These are phyloP conservation scores for Aureoboletus auriporus DNA, from an alignment of 768 basidiomycete genomes.

Conservation along the genomic window DNA sequence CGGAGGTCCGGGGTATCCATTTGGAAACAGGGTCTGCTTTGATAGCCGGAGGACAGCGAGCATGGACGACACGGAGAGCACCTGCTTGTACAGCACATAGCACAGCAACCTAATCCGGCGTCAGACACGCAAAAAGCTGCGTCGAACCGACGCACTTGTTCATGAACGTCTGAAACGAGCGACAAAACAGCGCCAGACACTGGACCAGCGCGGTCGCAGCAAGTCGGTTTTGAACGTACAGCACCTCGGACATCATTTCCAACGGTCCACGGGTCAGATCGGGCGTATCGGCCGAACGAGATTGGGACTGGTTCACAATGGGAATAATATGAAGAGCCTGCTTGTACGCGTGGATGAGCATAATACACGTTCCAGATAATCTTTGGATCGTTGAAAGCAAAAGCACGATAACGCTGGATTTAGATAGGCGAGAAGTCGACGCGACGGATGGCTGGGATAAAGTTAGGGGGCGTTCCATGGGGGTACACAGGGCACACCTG, in stretches of 20 bases:
- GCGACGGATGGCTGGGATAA: slow-evolving; percentile 15
- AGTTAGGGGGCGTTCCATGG: not conserved
- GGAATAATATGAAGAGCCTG: slow-evolving; percentile 61
- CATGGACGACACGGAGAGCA: slow-evolving; percentile 51
- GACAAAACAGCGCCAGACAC: slow-evolving; percentile 42
- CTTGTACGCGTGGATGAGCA: slow-evolving; percentile 65
- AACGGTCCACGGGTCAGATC: slow-evolving; percentile 44
- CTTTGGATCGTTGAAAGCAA: slow-evolving; percentile 72
- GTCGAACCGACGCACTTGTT: slow-evolving; percentile 43
- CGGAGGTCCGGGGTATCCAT: slow-evolving; percentile 77
- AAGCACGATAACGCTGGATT: slow-evolving; percentile 59
- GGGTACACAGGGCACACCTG: slow-evolving; percentile 13
- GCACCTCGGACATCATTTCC: slow-evolving; percentile 45
- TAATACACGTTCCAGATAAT: slow-evolving; percentile 64
- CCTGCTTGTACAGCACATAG: slow-evolving; percentile 53
- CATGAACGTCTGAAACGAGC: slow-evolving; percentile 50
- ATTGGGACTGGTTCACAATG: slow-evolving; percentile 47
- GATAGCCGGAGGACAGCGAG: slow-evolving; percentile 49
- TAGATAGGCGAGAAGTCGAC: slow-evolving; percentile 34
- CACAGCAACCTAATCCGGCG: slow-evolving; percentile 55
- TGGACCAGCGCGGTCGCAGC: slow-evolving; percentile 45
- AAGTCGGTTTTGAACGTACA: slow-evolving; percentile 45
- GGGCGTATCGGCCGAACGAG: not conserved
- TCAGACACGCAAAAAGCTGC: slow-evolving; percentile 7
- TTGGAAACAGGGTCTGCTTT: slow-evolving; percentile 79